Base-by-base conservation (phyloP, 169 alveolate species). In the Sarcocystis neurona region DNA sequence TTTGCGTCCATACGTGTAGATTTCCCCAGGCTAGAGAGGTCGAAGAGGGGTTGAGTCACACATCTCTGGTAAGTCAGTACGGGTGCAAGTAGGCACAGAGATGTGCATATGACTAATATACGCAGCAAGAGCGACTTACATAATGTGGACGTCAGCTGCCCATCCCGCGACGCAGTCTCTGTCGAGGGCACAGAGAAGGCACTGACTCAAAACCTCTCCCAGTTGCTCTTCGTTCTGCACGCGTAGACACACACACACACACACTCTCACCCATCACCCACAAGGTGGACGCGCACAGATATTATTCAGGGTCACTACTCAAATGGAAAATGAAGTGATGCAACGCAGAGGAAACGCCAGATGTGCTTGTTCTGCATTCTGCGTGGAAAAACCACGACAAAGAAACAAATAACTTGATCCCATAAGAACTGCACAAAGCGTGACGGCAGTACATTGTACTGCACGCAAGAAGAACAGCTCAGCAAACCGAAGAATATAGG, bases 101-200 rank as follows among this genome's bases (percentile, higher is more conserved):
- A 68, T 32, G 43, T 12, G 27, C 37, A 68, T 1, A 68, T 5
- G 20, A 66, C 27, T 12, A 60, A 66, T 27, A 85, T 39, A 20
- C 74, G 63, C 63, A 20, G 66, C 89, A 74, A 48, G 47, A 39
- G 48, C 43, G 43, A 60, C 96, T 79, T 91, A 94, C 96, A 96
- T 48, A 44, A 97, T 93, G 85, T 96, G 97, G 32, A 97, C 99
- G 84, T 93, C 97, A 20, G 98, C 99, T 32, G 99, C 99, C 99
- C 99, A 98, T 50, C 99, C 99, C n/a, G 98, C 94, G 72, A 97
- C 94, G 86, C 99, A 97, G 91, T 97, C 99, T 75, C 99, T 94
- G 87, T 98, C 99, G 48, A 97, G 93, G 18, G 98, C 99, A 39
- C 99, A 96, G 87, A 98, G 93, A 46, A 98, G 94, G 74, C 99